phyloP scores from a whole-genome alignment of 176 grass and related monocot species.

The Bromus sterilis region DNA sequence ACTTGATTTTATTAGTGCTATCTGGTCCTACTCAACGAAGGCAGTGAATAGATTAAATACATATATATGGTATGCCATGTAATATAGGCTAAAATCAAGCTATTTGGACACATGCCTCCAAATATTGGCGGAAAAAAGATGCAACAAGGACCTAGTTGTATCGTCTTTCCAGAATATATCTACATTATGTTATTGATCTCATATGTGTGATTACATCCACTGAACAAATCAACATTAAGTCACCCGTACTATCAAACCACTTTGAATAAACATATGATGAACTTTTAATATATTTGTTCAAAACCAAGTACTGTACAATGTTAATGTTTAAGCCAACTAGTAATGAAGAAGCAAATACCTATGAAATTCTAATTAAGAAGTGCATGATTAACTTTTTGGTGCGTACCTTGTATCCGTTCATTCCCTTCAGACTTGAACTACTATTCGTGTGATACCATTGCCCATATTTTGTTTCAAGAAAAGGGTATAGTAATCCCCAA shows the following conservation, averaged over 20 bases:
- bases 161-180: background rate
- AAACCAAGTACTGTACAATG: background rate
- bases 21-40: no score
- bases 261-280: background rate
- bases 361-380: background rate
- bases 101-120: background rate
- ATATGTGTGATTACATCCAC: background rate
- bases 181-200: background rate
- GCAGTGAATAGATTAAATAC: no score
- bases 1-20: no score
- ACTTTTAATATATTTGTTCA: background rate
- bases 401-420: conserved; percentile 64
- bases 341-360: background rate
- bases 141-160: background rate
- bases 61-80: no score
- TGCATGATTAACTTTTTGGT: background rate
- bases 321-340: background rate
- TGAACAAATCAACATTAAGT: background rate
- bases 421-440: conserved; percentile 35
- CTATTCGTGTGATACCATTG: conserved; percentile 43
- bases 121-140: background rate
- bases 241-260: background rate
- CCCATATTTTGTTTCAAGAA: conserved; percentile 46
- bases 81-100: background rate
- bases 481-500: conserved; percentile 52